phyloP scores from a whole-genome alignment of 2,329 filamentous ascomycete species.

The Cylindrodendrum hubeiense region DNA sequence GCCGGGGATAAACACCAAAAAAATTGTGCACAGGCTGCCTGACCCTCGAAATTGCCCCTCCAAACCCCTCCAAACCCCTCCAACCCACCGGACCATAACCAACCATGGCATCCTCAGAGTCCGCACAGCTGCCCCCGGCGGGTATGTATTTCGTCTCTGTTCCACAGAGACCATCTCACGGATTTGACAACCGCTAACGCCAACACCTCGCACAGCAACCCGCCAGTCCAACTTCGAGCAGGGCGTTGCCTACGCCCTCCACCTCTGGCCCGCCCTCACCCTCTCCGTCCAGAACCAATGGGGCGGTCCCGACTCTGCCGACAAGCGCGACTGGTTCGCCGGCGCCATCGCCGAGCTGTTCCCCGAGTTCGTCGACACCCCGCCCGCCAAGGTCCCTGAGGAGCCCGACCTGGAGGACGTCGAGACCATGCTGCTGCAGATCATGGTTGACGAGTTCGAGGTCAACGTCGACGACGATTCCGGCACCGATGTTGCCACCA shows the following conservation, averaged over 20 bases:
- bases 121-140: conserved; percentile 47
- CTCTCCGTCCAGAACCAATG: conserved; percentile 89
- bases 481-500: conserved; percentile 77
- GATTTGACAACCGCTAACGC: not conserved
- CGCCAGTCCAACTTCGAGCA: conserved; percentile 82
- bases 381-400: conserved; percentile 48
- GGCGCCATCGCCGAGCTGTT: conserved; percentile 89
- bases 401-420: conserved; percentile 82
- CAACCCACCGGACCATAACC: conserved; percentile 3
- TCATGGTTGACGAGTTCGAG: conserved; percentile 97
- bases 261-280: conserved; percentile 89
- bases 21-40: conserved; percentile 40
- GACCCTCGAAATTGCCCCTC: conserved; percentile 44
- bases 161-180: not conserved
- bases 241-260: conserved; percentile 84
- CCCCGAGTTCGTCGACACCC: conserved; percentile 68
- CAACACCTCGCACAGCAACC: conserved; percentile 55
- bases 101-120: conserved; percentile 50
- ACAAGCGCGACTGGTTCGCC: conserved; percentile 97
- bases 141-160: conserved; percentile 36
- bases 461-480: conserved; percentile 93
- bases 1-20: conserved; percentile 44
- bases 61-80: conserved; percentile 44
- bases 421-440: conserved; percentile 86
- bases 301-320: conserved; percentile 84